Percentiles rank a stretch among this genome's conserved stretches.
These are phyloP conservation scores for Paxillus rubicundulus DNA, from an alignment of 768 basidiomycete species.

Conservation along the genomic window DNA sequence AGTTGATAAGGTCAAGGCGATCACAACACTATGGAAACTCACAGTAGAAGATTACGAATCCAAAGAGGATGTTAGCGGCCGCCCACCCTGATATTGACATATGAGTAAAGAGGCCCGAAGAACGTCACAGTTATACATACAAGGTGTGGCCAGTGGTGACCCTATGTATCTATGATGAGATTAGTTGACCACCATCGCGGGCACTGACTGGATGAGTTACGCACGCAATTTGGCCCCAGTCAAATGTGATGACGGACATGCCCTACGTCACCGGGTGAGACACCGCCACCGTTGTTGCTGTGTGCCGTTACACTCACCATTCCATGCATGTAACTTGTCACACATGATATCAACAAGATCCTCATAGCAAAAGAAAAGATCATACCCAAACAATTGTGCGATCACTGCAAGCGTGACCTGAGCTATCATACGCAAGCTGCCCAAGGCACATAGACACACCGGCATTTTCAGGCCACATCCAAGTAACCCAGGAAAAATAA, in stretches of 20 bases:
- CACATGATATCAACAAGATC: background rate
- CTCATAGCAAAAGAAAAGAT: background rate
- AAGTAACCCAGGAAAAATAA: slow-evolving; percentile 59
- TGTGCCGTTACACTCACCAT: slow-evolving; percentile 34
- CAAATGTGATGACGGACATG: slow-evolving; percentile 76
- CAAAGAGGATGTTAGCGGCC: slow-evolving; percentile 64
- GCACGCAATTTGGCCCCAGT: slow-evolving; percentile 67
- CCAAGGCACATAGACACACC: slow-evolving; percentile 33
- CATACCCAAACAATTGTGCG: slow-evolving; percentile 48
- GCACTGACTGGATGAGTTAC: slow-evolving; percentile 14
- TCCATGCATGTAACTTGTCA: slow-evolving; percentile 38
- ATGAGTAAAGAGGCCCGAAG: background rate
- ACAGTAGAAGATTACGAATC: slow-evolving; percentile 75
- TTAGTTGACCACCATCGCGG: background rate
- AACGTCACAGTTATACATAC: slow-evolving; percentile 10
- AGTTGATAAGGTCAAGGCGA: background rate
- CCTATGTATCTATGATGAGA: slow-evolving; percentile 24
- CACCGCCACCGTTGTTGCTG: background rate
- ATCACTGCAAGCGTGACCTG: slow-evolving; percentile 31
- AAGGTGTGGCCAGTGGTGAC: slow-evolving; percentile 70
- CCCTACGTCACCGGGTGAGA: slow-evolving; percentile 30
- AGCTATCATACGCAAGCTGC: slow-evolving; percentile 20
- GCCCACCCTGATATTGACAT: slow-evolving; percentile 56
- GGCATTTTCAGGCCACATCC: slow-evolving; percentile 48
- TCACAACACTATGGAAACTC: background rate